These are phyloP conservation scores for Lepidium aucheri DNA, from an alignment of 345 rosid genomes.

Conservation along the genomic window DNA sequence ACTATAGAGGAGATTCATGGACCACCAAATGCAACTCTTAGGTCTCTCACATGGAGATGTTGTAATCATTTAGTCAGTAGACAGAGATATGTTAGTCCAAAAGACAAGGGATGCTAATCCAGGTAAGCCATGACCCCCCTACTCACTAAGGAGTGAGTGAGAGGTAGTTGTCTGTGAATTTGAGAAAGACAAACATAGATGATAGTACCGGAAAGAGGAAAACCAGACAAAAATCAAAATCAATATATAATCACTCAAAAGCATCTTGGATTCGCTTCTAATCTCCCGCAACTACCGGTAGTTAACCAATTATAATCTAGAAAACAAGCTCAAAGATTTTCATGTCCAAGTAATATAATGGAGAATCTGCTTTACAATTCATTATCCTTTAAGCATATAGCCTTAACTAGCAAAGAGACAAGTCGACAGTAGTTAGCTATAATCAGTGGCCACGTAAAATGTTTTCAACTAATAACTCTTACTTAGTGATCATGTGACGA, in stretches of 20 bases:
- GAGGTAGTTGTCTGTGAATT: neutral
- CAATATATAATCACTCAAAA: neutral
- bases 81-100: neutral
- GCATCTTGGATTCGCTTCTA: neutral
- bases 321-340: neutral
- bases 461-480: neutral
- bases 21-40: conserved; percentile 12
- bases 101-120: neutral
- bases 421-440: neutral
- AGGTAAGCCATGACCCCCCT: neutral
- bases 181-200: conserved; percentile 4
- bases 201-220: neutral
- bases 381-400: neutral
- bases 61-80: neutral
- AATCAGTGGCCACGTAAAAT: neutral
- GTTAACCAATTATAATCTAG: neutral
- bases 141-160: neutral
- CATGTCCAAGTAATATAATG: neutral
- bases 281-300: neutral
- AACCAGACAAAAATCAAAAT: neutral
- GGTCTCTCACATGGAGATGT: conserved; percentile 5
- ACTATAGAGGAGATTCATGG: conserved; percentile 1
- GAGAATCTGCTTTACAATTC: neutral
- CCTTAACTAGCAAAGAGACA: neutral
- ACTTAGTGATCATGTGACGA: neutral